A percentile compares a stretch with the other conserved stretches of the same genome.
Conservation (phyloP, 148 eudicot genomes). For the Dianthus caryophyllus region DNA sequence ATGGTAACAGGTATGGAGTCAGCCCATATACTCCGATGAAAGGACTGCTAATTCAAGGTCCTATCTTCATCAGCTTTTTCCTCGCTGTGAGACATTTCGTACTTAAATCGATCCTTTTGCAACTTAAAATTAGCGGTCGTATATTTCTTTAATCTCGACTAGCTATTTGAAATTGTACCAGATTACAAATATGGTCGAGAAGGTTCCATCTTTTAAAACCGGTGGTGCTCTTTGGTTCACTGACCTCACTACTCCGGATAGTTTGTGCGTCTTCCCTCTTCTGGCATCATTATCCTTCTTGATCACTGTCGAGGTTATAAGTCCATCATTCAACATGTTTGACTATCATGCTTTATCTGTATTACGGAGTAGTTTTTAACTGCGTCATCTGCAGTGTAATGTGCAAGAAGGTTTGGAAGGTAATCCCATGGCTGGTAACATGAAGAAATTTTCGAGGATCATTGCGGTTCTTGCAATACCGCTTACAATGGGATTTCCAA, state of each 20-base stretch:
- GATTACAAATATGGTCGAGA: slow-evolving; percentile 74
- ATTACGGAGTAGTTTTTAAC: not conserved
- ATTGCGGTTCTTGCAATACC: slow-evolving; percentile 64
- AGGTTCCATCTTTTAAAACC: slow-evolving; percentile 69
- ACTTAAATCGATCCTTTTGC: not conserved
- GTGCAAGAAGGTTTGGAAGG: slow-evolving; percentile 79
- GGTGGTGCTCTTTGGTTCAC: slow-evolving; percentile 81
- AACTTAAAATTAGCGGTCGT: not conserved
- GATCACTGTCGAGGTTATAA: slow-evolving; percentile 61
- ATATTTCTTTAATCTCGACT: not conserved
- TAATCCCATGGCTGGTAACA: slow-evolving; percentile 62
- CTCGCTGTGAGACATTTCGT: slow-evolving; percentile 57
- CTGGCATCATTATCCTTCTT: slow-evolving; percentile 58
- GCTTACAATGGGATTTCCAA: slow-evolving; percentile 57
- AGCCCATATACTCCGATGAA: slow-evolving; percentile 52
- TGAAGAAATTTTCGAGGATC: slow-evolving; percentile 60
- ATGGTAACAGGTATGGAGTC: slow-evolving; percentile 37
- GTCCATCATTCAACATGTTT: not conserved
- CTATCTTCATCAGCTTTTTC: slow-evolving; percentile 58
- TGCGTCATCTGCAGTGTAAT: slow-evolving; percentile 42
- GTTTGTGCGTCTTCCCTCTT: slow-evolving; percentile 55
- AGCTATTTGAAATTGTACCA: slow-evolving; percentile 22
- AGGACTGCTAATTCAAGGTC: slow-evolving; percentile 57
- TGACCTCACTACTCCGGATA: slow-evolving; percentile 77
- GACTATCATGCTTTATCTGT: not conserved